Percentiles rank a stretch among this genome's conserved stretches.
Conservation (phyloP, 371 early-diverging fungal genomes). For the Saksenaea oblongispora region DNA sequence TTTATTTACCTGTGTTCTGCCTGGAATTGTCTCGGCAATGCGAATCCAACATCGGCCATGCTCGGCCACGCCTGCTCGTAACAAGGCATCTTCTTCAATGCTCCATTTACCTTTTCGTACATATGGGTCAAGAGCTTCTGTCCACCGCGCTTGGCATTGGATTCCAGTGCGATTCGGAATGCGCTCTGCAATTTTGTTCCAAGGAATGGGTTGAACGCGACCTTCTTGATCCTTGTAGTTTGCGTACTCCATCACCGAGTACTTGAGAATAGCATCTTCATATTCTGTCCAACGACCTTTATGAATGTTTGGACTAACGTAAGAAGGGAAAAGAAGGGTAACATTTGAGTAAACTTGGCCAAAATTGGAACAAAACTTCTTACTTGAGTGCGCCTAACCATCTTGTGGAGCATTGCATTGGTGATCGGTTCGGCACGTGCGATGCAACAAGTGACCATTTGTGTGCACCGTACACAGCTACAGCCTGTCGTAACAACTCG, state of each 20-base stretch:
- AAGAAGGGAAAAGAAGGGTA: slow-evolving; percentile 3
- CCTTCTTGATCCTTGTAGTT: slow-evolving; percentile 8
- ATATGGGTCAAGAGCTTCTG: slow-evolving; percentile 63
- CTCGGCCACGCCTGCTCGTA: slow-evolving; percentile 39
- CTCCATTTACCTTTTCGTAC: slow-evolving; percentile 63
- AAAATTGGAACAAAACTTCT: neutral
- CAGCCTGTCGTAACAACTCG: slow-evolving; percentile 20
- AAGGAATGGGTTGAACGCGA: slow-evolving; percentile 29
- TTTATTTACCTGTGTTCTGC: slow-evolving; percentile 48
- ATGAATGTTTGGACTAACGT: slow-evolving; percentile 38
- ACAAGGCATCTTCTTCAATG: slow-evolving; percentile 51
- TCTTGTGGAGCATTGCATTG: slow-evolving; percentile 55
- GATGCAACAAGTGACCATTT: slow-evolving; percentile 55
- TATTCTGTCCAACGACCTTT: slow-evolving; percentile 58
- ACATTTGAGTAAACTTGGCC: neutral
- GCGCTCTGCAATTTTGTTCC: slow-evolving; percentile 45
- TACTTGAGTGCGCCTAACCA: slow-evolving; percentile 56
- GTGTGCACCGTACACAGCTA: slow-evolving; percentile 30
- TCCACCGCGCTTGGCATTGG: slow-evolving; percentile 63
- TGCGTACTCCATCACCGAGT: slow-evolving; percentile 12
- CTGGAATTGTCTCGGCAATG: slow-evolving; percentile 54
- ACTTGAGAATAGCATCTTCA: slow-evolving; percentile 51
- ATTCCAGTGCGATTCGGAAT: slow-evolving; percentile 51
- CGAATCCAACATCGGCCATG: slow-evolving; percentile 63
- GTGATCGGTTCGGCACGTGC: slow-evolving; percentile 47